phyloP scores from a whole-genome alignment of 2,329 filamentous ascomycete species.

The Xenosphaeropsis pyriputrescens region DNA sequence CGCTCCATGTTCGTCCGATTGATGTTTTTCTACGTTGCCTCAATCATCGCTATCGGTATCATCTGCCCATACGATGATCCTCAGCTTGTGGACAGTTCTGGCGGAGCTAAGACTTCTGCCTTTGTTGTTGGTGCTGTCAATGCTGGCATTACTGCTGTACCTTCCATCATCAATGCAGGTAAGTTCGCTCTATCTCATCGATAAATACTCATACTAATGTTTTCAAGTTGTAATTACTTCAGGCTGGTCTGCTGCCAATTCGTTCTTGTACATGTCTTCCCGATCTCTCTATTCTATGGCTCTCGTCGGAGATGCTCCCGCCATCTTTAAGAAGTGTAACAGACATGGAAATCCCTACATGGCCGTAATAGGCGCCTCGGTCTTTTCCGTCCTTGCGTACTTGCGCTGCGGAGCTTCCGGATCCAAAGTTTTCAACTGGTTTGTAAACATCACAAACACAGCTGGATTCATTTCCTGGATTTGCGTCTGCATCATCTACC shows the following conservation, averaged over 20 bases:
- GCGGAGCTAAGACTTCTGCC: conserved; percentile 29
- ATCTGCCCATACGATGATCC: conserved; percentile 49
- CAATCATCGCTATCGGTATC: conserved; percentile 41
- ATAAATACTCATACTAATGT: too few species aligned
- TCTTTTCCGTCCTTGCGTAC: conserved; percentile 49
- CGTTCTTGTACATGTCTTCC: conserved; percentile 49
- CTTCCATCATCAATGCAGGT: conserved; percentile 49
- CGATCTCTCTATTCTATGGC: conserved; percentile 57
- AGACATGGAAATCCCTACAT: conserved; percentile 44
- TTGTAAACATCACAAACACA: conserved; percentile 52
- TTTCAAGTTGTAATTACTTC: conserved; percentile 43
- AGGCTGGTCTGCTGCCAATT: conserved; percentile 46
- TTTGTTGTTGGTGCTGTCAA: conserved; percentile 45
- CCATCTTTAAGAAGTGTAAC: conserved; percentile 40
- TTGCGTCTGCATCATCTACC: conserved; percentile 39
- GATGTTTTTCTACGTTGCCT: conserved; percentile 44
- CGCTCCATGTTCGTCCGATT: conserved; percentile 44
- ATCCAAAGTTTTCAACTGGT: conserved; percentile 53
- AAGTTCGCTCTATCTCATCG: too few species aligned
- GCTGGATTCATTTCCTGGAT: conserved; percentile 46
- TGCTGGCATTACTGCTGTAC: conserved; percentile 46
- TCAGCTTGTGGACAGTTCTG: conserved; percentile 32
- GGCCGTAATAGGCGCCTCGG: conserved; percentile 23
- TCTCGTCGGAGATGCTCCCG: conserved; percentile 47
- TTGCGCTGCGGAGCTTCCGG: conserved; percentile 51